Evolutionary conservation across 2,329 filamentous ascomycete genomes (phyloP), one percentile per base, ranked within the genome.

Genomic region (Gaeumannomyces tritici): DNA sequence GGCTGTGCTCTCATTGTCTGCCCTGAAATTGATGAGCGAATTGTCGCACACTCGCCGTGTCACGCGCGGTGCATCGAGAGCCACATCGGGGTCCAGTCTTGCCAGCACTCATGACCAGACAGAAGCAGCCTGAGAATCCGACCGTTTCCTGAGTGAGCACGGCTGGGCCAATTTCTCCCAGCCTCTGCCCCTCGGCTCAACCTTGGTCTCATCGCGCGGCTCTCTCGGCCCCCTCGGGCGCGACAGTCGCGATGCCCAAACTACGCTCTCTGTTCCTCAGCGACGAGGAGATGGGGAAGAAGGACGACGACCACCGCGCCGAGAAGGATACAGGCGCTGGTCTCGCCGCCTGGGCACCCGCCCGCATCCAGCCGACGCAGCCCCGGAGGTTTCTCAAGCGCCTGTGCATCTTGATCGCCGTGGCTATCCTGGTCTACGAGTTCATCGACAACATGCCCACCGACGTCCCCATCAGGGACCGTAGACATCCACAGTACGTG

Each of bases 371-470:
- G 8, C 42, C 42, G 42, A 71, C 74, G 15, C 78, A 79, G 18
- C 77, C 76, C 9, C 81, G 86, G 63, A 79, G 86, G 66, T 76
- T 75, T 11, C 65, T 85, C 61, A 83, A 81, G 70, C 82, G 87
- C 60, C 69, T 86, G 35, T 69, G 77, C 18, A 62, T 83, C 6
- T 77, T 75, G 47, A 61, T 81, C 5, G 62, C 82, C 58, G 76
- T 81, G 42, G 73, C 80, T 58, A 70, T 81, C 47, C 70, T 81
- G 31, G 64, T 91, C 27, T 89, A 88, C 70, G 74, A 90, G 65
- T 84, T 91, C 69, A 74, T 88, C 69, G 81, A 82, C 67, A 83
- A 88, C 70, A 82, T 89, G 62, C 86, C 87, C 11, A 70, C 75
- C 67, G 69, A 75, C 64, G 67, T 80, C 64, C 72, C 75, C 29